Percentiles rank a stretch among this genome's conserved stretches.
phyloP scores from a whole-genome alignment of 768 basidiomycete species.

The Candolleomyces eurysporus region DNA sequence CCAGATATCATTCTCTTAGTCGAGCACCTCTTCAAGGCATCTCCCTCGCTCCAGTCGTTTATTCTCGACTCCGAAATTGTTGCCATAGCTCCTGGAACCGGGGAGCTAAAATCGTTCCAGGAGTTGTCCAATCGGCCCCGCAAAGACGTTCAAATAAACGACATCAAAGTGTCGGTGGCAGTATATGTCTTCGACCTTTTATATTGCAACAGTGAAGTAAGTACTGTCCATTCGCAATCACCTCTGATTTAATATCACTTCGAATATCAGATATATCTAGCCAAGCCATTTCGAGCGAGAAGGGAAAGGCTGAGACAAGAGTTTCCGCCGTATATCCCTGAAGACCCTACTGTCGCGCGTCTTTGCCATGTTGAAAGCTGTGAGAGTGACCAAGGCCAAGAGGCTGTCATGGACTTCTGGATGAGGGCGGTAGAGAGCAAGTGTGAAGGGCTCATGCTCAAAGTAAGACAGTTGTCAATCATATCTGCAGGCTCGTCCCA shows the following conservation, averaged over 20 bases:
- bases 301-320: conserved; percentile 58
- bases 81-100: conserved; percentile 66
- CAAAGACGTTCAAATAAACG: conserved; percentile 73
- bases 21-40: conserved; percentile 43
- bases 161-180: conserved; percentile 79
- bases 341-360: conserved; percentile 48
- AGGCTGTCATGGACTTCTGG: conserved; percentile 75
- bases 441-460: conserved; percentile 94
- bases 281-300: conserved; percentile 67
- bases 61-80: conserved; percentile 88
- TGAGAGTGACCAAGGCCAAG: conserved; percentile 60
- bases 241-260: conserved; percentile 3
- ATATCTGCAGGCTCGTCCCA: not conserved
- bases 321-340: conserved; percentile 54
- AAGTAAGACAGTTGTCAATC: conserved; percentile 40
- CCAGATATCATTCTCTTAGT: conserved; percentile 74
- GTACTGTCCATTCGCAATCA: conserved; percentile 18
- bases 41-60: conserved; percentile 52
- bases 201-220: conserved; percentile 77
- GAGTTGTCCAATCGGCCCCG: conserved; percentile 82
- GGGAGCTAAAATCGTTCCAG: conserved; percentile 76
- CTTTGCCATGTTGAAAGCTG: conserved; percentile 75
- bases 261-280: conserved; percentile 41
- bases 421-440: conserved; percentile 68
- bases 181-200: conserved; percentile 89